Conservation (phyloP, 257 asterid species). For the Lavandula angustifolia region DNA sequence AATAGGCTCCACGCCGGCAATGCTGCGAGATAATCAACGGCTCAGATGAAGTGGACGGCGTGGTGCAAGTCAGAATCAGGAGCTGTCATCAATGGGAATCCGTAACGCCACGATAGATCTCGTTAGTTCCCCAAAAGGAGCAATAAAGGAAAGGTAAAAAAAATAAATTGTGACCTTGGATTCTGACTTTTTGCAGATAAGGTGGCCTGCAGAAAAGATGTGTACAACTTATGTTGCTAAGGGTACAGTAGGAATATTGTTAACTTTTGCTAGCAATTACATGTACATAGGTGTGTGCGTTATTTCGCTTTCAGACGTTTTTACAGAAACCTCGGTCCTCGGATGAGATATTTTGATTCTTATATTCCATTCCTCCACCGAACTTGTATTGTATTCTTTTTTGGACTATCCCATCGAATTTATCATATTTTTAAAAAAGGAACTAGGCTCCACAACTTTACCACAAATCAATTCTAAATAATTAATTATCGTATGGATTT, state of each 20-base stretch:
- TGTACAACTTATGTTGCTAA: slow-evolving; percentile 15
- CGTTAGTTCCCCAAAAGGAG: background rate
- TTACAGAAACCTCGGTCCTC: no score
- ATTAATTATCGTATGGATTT: no score
- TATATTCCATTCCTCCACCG: no score
- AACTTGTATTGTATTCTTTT: no score
- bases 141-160: no score
- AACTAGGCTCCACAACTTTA: no score
- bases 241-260: background rate
- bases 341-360: no score
- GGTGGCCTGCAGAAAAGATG: background rate
- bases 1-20: slow-evolving; percentile 68
- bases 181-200: background rate
- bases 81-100: slow-evolving; percentile 63
- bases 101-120: slow-evolving; percentile 43
- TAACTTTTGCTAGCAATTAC: slow-evolving; percentile 2
- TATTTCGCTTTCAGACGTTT: no score
- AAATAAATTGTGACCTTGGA: background rate
- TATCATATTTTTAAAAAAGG: no score
- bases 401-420: no score
- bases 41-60: slow-evolving; percentile 29
- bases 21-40: slow-evolving; percentile 57
- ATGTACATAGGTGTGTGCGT: slow-evolving; percentile 2
- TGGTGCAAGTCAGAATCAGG: slow-evolving; percentile 48
- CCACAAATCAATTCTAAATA: no score